These are phyloP conservation scores for Sporobolomyces pararoseus DNA, from an alignment of 768 basidiomycete genomes.

Conservation along the genomic window DNA sequence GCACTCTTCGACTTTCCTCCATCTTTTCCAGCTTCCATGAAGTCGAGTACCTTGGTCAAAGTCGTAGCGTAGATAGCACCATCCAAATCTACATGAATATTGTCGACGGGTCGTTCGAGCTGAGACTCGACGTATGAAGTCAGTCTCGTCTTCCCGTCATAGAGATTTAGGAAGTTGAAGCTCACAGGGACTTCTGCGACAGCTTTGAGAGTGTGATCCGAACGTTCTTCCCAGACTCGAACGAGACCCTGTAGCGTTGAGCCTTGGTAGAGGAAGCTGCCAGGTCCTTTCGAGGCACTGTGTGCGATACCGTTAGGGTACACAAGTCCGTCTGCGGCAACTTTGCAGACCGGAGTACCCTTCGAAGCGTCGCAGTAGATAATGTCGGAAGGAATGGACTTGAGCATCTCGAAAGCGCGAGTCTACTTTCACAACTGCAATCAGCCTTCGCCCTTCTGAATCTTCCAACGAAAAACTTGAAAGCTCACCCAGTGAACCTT, in stretches of 20 bases:
- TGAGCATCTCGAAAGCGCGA: slow-evolving; percentile 8
- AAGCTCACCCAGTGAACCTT: slow-evolving; percentile 59
- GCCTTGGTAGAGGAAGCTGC: slow-evolving; percentile 57
- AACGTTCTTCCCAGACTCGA: slow-evolving; percentile 59
- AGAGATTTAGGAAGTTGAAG: no score
- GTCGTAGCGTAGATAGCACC: slow-evolving; percentile 65
- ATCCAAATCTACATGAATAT: slow-evolving; percentile 60
- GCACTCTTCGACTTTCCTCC: slow-evolving; percentile 49
- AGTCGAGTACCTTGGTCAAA: slow-evolving; percentile 52
- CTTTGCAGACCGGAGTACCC: slow-evolving; percentile 56
- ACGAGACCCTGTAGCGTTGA: slow-evolving; percentile 55
- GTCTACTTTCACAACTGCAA: background rate
- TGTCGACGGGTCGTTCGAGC: slow-evolving; percentile 56
- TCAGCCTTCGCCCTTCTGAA: no score
- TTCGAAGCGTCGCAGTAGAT: slow-evolving; percentile 62
- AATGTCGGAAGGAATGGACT: slow-evolving; percentile 53
- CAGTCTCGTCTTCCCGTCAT: no score
- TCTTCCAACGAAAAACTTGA: slow-evolving; percentile 1
- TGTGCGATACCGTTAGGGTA: slow-evolving; percentile 61
- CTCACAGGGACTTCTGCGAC: slow-evolving; percentile 54
- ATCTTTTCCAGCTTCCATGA: slow-evolving; percentile 38
- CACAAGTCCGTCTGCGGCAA: slow-evolving; percentile 56
- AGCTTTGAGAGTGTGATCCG: slow-evolving; percentile 60
- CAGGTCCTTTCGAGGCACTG: slow-evolving; percentile 47
- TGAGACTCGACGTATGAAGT: no score